phyloP scores from a whole-genome alignment of 2,329 filamentous ascomycete genomes.

The Bipolaris sorokiniana region DNA sequence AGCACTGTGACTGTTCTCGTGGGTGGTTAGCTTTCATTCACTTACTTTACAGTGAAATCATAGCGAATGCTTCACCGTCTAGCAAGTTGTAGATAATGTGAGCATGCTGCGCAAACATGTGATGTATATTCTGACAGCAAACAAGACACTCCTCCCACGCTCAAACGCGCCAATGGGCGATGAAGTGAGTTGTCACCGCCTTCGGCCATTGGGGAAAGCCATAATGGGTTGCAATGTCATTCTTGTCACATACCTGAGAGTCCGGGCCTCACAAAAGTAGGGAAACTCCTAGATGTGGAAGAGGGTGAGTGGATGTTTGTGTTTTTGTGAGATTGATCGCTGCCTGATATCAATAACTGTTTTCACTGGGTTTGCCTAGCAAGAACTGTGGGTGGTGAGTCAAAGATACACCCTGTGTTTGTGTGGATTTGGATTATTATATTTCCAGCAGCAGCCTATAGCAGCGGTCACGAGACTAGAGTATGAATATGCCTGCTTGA shows the following conservation, averaged over 20 bases:
- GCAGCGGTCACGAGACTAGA: conserved; percentile 6
- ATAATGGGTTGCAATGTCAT: conserved; percentile 3
- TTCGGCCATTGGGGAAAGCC: conserved; percentile 1
- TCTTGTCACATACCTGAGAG: conserved; percentile 20
- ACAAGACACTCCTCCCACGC: neutral
- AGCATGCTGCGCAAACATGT: conserved; percentile 5
- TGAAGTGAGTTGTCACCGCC: conserved; percentile 19
- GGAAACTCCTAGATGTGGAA: neutral
- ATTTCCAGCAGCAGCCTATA: conserved; percentile 8
- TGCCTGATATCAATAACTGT: conserved; percentile 16
- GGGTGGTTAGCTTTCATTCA: conserved; percentile 11
- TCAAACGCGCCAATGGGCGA: conserved; percentile 11
- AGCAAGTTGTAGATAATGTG: neutral
- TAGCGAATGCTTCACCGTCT: conserved; percentile 5
- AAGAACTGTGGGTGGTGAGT: conserved; percentile 1
- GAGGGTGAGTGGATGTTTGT: neutral
- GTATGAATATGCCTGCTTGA: conserved; percentile 7
- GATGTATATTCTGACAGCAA: conserved; percentile 1
- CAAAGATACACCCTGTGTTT: conserved; percentile 2
- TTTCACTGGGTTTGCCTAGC: conserved; percentile 4
- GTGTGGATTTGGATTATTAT: conserved; percentile 10
- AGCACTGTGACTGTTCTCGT: neutral
- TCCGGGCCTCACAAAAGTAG: neutral
- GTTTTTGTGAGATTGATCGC: conserved; percentile 1
- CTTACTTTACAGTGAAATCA: neutral